Base-by-base conservation (phyloP, 2,329 filamentous ascomycete species). In the Pyrenochaeta sp. region DNA sequence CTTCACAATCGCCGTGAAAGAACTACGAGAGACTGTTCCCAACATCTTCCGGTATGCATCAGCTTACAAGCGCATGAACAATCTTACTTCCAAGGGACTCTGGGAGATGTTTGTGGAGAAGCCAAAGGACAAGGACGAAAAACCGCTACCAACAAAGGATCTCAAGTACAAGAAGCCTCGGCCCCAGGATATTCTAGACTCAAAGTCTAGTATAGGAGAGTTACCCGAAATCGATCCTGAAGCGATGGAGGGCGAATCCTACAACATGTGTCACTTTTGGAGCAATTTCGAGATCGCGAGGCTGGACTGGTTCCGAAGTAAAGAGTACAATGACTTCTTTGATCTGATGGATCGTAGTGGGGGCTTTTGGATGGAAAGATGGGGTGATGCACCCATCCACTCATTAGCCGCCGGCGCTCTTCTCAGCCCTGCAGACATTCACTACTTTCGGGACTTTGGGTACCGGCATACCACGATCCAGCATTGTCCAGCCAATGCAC, bases 181-280 rank as follows among this genome's bases (percentile, higher is more conserved):
- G 15, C 91, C 93, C 1, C 90, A 97, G 67, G 91, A 96, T 72
- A 90, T 96, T 43, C 80, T 95, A 24, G 88, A 89, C 67, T 88
- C 87, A 49, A 91, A 96, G 60, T 88, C 91, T 25, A 88, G 87
- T 37, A 85, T 85, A 53, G 88, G 89, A 62, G 85, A 85, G 34
- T 80, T 92, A n/a, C 88, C 90, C 30, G 88, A 95, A 42, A 91
- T 97, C 55, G 92, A 98, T 72, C 89, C 90, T 0, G 93, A 98
- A 73, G 87, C 89, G 42, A 99, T 99, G 95, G 94, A 98, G 76
- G 92, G 93, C 63, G 95, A 99, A 78, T 91, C 89, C 71, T 99
- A 99, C 84, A 99, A 99, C 82, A 99, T 99, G 95, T 99, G 95
- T 78, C 95, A 99, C 83, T 99, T 97, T 83, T 99, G 95, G 95